phyloP scores from a whole-genome alignment of 345 rosid species.

The Clarkia xantiana region DNA sequence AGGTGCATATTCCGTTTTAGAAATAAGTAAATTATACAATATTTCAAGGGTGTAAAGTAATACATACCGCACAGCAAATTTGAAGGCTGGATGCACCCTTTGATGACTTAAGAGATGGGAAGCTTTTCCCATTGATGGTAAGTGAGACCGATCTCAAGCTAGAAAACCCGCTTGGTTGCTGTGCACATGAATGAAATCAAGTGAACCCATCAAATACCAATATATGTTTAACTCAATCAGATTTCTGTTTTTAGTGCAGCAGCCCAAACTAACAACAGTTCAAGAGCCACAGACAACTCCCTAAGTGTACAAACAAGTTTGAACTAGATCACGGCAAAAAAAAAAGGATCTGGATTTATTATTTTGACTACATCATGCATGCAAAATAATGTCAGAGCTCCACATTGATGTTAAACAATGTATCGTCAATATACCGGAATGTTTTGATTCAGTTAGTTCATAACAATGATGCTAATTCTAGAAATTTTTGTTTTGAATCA shows the following conservation, averaged over 20 bases:
- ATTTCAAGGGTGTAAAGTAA: not conserved
- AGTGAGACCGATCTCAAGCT: constrained; percentile 14
- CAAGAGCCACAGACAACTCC: not conserved
- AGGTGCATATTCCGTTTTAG: not conserved
- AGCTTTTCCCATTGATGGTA: constrained; percentile 10
- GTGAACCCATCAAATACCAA: not conserved
- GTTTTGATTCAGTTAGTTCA: no score
- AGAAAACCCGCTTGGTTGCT: constrained; percentile 12
- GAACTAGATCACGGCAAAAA: no score
- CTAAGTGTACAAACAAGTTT: not conserved
- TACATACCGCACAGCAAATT: constrained; percentile 20
- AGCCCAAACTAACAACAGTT: no score
- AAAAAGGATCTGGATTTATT: no score
- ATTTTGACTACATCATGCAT: no score
- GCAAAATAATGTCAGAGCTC: no score
- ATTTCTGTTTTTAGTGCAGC: not conserved
- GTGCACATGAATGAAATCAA: not conserved
- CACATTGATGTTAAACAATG: no score
- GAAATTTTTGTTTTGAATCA: no score
- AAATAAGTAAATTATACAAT: not conserved
- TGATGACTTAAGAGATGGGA: constrained; percentile 16
- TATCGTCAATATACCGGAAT: no score
- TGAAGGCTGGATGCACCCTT: constrained; percentile 9
- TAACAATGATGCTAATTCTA: no score
- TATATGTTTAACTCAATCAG: not conserved